phyloP scores from a whole-genome alignment of 495 filamentous ascomycete genomes.

The Penicillium alfredii region DNA sequence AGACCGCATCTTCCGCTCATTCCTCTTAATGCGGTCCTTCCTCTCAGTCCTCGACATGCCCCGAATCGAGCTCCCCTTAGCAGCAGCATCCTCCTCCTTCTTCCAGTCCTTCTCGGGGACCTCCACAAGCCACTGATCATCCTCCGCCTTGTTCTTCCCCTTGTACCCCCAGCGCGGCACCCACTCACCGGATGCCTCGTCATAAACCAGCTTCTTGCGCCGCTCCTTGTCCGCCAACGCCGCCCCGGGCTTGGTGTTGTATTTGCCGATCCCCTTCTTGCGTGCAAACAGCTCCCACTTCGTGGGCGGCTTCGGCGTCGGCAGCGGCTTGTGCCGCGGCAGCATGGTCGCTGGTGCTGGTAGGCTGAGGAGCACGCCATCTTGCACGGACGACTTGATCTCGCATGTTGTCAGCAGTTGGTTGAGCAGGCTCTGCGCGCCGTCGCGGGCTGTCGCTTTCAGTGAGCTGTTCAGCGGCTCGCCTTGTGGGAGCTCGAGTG shows the following conservation, averaged over 20 bases:
- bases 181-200: conserved; percentile 82
- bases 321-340: conserved; percentile 87
- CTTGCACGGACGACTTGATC: conserved; percentile 53
- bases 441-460: conserved; percentile 67
- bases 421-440: conserved; percentile 81
- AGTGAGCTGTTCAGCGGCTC: conserved; percentile 46
- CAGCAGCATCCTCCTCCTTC: conserved; percentile 55
- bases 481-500: conserved; percentile 47
- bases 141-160: conserved; percentile 77
- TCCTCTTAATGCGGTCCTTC: conserved; percentile 57
- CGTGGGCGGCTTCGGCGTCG: conserved; percentile 69
- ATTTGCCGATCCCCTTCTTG: conserved; percentile 82
- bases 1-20: conserved; percentile 63
- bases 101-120: conserved; percentile 67
- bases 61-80: conserved; percentile 53
- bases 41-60: conserved; percentile 59
- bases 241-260: conserved; percentile 35
- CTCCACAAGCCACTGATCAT: conserved; percentile 83
- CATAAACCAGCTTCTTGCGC: conserved; percentile 76
- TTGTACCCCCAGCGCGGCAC: conserved; percentile 92
- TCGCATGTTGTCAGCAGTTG: conserved; percentile 81
- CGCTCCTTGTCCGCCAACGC: conserved; percentile 49
- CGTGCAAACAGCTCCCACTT: conserved; percentile 93
- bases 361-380: conserved; percentile 69
- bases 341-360: conserved; percentile 61